Percentiles rank a stretch among this genome's conserved stretches.
phyloP scores from a whole-genome alignment of 2,329 filamentous ascomycete species.

The Simplicillium aogashimaense region DNA sequence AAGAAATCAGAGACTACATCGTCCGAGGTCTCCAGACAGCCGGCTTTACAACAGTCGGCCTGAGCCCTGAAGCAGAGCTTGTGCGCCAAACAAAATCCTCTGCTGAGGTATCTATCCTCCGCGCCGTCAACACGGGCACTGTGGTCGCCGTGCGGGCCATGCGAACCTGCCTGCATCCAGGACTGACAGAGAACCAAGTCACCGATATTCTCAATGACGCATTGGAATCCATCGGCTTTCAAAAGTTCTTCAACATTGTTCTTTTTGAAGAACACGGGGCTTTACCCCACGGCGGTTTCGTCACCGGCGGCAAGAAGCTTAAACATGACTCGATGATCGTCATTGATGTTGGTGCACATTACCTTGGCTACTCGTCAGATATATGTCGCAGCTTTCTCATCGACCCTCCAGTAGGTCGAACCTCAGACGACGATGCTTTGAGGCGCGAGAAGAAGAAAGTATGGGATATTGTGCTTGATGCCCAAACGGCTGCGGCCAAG shows the following conservation, averaged over 20 bases:
- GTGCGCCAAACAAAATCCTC: slow-evolving; percentile 48
- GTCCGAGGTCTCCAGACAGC: slow-evolving; percentile 40
- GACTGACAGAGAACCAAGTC: slow-evolving; percentile 49
- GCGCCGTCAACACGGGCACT: slow-evolving; percentile 54
- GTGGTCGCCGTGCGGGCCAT: slow-evolving; percentile 51
- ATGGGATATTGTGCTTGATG: slow-evolving; percentile 52
- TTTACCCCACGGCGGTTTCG: slow-evolving; percentile 42
- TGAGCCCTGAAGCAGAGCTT: slow-evolving; percentile 43
- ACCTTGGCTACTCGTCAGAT: slow-evolving; percentile 53
- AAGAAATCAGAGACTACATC: slow-evolving; percentile 56
- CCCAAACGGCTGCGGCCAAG: slow-evolving; percentile 43
- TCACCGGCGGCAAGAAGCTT: slow-evolving; percentile 38
- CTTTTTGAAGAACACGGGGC: slow-evolving; percentile 48
- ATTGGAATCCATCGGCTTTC: slow-evolving; percentile 40
- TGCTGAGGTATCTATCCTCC: slow-evolving; percentile 45
- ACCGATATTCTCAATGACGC: slow-evolving; percentile 44
- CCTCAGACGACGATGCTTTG: slow-evolving; percentile 12
- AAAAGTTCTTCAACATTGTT: slow-evolving; percentile 54
- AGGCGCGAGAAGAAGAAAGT: slow-evolving; percentile 42
- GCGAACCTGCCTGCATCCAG: slow-evolving; percentile 41
- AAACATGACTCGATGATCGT: slow-evolving; percentile 46
- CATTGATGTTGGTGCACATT: slow-evolving; percentile 53
- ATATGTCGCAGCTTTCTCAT: slow-evolving; percentile 54
- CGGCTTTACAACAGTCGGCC: slow-evolving; percentile 46
- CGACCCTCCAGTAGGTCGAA: slow-evolving; percentile 14